These are phyloP conservation scores for Russula abietina DNA, from an alignment of 768 basidiomycete species.

Conservation along the genomic window DNA sequence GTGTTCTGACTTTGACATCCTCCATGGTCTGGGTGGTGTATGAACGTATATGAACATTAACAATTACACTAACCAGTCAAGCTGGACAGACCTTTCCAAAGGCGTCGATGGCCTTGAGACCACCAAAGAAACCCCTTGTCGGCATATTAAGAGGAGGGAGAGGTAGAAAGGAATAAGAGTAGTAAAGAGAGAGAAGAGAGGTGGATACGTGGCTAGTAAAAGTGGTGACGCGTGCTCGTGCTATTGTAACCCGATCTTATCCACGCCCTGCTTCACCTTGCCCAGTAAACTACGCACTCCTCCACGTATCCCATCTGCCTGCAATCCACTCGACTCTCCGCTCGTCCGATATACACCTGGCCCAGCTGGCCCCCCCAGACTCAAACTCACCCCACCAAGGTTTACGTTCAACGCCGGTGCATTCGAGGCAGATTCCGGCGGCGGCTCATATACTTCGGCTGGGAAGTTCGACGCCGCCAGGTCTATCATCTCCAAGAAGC, in stretches of 20 bases:
- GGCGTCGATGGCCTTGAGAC: constrained; percentile 91
- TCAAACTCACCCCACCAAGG: constrained; percentile 87
- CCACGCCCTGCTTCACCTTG: constrained; percentile 83
- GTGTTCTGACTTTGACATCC: constrained; percentile 98
- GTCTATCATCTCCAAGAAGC: constrained; percentile 86
- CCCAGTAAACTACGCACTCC: constrained; percentile 84
- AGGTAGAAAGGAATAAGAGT: constrained; percentile 15
- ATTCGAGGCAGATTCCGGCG: constrained; percentile 63
- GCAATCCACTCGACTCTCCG: constrained; percentile 60
- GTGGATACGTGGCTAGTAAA: background rate
- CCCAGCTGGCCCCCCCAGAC: constrained; percentile 80
- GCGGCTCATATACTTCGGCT: constrained; percentile 63
- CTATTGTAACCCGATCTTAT: constrained; percentile 41
- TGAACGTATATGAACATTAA: background rate
- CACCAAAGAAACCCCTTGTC: constrained; percentile 68
- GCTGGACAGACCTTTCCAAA: constrained; percentile 83
- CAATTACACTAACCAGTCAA: background rate
- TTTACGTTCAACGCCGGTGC: constrained; percentile 85
- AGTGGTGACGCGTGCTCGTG: background rate
- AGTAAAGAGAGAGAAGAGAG: background rate
- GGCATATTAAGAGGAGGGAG: constrained; percentile 37
- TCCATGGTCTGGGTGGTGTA: constrained; percentile 73
- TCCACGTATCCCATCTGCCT: constrained; percentile 84
- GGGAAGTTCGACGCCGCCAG: constrained; percentile 60
- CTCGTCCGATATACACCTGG: constrained; percentile 82